Percentiles rank a stretch among this genome's conserved stretches.
These are phyloP conservation scores for Punctularia strigosozonata DNA, from an alignment of 768 basidiomycete species.

Conservation along the genomic window DNA sequence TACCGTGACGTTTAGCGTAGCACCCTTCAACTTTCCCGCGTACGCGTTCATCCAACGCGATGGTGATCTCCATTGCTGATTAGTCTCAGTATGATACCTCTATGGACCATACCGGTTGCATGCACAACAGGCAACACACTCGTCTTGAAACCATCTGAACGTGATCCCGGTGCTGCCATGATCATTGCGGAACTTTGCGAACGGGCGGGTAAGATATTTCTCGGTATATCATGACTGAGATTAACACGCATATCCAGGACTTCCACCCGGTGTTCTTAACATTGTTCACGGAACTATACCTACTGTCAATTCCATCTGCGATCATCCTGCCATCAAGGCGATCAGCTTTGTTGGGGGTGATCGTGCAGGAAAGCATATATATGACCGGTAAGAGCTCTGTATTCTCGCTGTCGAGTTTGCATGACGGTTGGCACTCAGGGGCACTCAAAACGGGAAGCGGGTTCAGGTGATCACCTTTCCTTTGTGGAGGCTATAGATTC, in stretches of 20 bases:
- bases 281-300: slow-evolving; percentile 84
- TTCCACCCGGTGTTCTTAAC: slow-evolving; percentile 84
- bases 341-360: slow-evolving; percentile 97
- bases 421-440: slow-evolving; percentile 29
- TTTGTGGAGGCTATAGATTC: slow-evolving; percentile 8
- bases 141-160: slow-evolving; percentile 90
- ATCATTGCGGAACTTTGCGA: slow-evolving; percentile 94
- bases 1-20: slow-evolving; percentile 32
- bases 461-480: slow-evolving; percentile 43
- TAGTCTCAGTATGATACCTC: slow-evolving; percentile 72
- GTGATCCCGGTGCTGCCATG: slow-evolving; percentile 95
- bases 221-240: slow-evolving; percentile 1
- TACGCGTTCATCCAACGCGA: slow-evolving; percentile 22
- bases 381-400: slow-evolving; percentile 49
- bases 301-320: slow-evolving; percentile 91
- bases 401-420: neutral
- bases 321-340: slow-evolving; percentile 82
- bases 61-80: neutral
- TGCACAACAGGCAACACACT: slow-evolving; percentile 87
- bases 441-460: slow-evolving; percentile 77
- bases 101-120: slow-evolving; percentile 93
- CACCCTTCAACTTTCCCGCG: slow-evolving; percentile 90
- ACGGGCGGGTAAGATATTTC: slow-evolving; percentile 48
- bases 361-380: slow-evolving; percentile 87
- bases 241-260: slow-evolving; percentile 26